Evolutionary conservation across 305 asterid genomes (phyloP).

Genomic region (Fraxinus dipetala): DNA sequence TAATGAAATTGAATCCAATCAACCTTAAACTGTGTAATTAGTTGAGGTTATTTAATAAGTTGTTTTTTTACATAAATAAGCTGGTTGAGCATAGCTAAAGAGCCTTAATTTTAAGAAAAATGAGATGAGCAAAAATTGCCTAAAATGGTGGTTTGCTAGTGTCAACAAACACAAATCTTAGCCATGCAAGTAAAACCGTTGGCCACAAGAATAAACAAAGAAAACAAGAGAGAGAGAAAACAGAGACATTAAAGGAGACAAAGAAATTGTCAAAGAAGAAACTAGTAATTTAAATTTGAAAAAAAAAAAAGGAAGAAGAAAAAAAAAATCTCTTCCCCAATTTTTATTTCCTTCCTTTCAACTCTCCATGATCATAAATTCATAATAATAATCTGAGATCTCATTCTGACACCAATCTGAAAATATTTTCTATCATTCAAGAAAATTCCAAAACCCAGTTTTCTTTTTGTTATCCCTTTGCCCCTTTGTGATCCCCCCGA

Average conservation of each 20-base stretch:
- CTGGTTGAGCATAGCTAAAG: background rate
- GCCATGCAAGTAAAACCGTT: conserved; percentile 37
- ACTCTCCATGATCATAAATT: background rate
- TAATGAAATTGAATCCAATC: conserved; percentile 18
- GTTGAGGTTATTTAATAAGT: background rate
- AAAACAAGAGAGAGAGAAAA: background rate
- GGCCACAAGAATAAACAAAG: conserved; percentile 29
- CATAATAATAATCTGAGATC: conserved; percentile 52
- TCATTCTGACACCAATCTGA: conserved; percentile 69
- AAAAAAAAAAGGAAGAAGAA: too few relatives aligned
- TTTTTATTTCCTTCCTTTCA: background rate
- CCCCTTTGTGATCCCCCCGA: conserved; percentile 44
- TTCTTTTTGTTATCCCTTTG: conserved; percentile 47
- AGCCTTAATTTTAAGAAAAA: conserved; percentile 6
- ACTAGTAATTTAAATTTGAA: conserved; percentile 26
- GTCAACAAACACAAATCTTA: conserved; percentile 31
- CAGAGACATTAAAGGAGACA: conserved; percentile 8
- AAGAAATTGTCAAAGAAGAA: conserved; percentile 30
- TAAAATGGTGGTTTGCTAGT: conserved; percentile 45
- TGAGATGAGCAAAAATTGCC: conserved; percentile 45
- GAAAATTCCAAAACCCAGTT: conserved; percentile 48
- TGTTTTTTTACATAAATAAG: background rate
- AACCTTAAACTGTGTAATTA: background rate
- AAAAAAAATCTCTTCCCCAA: background rate
- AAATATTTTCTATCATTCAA: conserved; percentile 39